These are phyloP conservation scores for Amoebophrya sp. DNA, from an alignment of 169 alveolate genomes.

Conservation along the genomic window DNA sequence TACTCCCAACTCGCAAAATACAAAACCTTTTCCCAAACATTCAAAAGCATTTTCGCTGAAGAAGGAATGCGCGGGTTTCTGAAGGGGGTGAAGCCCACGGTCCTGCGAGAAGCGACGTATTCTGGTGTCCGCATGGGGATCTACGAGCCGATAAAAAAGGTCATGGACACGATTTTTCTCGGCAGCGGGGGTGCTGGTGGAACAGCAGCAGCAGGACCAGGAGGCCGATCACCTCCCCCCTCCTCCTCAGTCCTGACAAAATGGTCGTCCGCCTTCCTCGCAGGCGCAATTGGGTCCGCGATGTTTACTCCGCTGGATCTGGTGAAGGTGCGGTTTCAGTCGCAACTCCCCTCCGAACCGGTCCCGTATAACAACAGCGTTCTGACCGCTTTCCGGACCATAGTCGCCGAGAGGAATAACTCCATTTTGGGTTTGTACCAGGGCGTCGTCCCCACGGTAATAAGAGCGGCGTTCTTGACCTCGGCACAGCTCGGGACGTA, in stretches of 20 bases:
- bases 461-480: background rate
- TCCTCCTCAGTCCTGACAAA: background rate
- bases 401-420: background rate
- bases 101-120: background rate
- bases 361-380: background rate
- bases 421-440: background rate
- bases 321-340: background rate
- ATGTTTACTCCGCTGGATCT: background rate
- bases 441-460: background rate
- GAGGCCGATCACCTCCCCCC: background rate
- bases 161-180: too few species aligned
- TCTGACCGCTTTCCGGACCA: background rate
- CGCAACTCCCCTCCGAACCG: background rate
- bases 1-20: background rate
- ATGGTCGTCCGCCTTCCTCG: background rate
- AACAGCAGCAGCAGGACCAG: too few species aligned
- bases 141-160: background rate
- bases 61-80: background rate
- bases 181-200: too few species aligned
- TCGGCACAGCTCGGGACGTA: background rate
- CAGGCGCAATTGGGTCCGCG: background rate
- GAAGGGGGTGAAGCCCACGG: background rate
- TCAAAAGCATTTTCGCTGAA: background rate
- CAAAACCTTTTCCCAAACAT: background rate
- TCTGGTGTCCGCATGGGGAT: background rate